These are phyloP conservation scores for Botrytis paeoniae DNA, from an alignment of 2,329 filamentous ascomycete genomes.

Conservation along the genomic window DNA sequence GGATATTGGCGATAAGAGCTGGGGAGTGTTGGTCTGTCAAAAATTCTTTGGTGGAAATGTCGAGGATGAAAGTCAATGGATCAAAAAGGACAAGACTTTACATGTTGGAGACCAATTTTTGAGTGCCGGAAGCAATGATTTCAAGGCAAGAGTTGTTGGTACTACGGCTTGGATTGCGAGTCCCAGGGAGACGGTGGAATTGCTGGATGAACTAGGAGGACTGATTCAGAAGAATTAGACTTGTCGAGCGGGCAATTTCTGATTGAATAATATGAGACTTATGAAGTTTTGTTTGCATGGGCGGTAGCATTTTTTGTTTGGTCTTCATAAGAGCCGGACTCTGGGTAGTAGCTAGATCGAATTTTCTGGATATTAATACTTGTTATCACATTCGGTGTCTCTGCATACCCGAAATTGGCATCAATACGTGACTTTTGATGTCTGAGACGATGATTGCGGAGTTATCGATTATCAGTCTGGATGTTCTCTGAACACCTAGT, in stretches of 20 bases:
- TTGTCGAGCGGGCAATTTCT: not conserved
- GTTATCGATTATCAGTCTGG: not conserved
- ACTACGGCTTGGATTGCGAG: conserved; percentile 98
- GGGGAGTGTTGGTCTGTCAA: conserved; percentile 92
- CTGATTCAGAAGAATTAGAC: conserved; percentile 38
- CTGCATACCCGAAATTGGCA: not conserved
- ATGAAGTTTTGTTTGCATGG: not conserved
- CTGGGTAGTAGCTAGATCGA: not conserved
- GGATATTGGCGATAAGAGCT: conserved; percentile 96
- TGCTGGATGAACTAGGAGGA: conserved; percentile 77
- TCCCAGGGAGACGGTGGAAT: conserved; percentile 81
- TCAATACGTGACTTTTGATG: not conserved
- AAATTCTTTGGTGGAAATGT: conserved; percentile 69
- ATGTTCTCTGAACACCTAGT: not conserved
- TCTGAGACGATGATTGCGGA: not conserved
- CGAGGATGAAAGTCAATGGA: conserved; percentile 33
- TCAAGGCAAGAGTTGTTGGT: conserved; percentile 86
- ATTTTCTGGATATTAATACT: not conserved
- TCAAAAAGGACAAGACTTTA: conserved; percentile 74
- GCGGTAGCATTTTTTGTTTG: not conserved
- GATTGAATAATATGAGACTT: not conserved
- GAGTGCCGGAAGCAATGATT: conserved; percentile 93
- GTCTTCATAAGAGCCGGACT: not conserved
- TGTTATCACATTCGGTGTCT: not conserved
- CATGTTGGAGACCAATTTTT: conserved; percentile 98